Evolutionary conservation across 192 early-diverging fungal species (phyloP).

Genomic region (Dissophora globulifera): DNA sequence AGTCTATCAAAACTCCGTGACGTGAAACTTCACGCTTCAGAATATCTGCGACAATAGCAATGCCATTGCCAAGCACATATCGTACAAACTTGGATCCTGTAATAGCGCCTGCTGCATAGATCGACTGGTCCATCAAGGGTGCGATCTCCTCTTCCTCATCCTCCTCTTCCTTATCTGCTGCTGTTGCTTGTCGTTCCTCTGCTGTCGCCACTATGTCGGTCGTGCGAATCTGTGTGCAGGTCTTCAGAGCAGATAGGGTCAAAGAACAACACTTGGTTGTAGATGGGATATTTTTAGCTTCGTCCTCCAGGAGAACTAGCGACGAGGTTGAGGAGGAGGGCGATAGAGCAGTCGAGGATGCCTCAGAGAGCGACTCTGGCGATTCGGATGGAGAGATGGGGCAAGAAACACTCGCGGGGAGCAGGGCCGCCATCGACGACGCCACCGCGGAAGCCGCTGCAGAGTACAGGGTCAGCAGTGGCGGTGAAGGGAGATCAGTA

Average conservation of each 20-base stretch:
- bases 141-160: background rate
- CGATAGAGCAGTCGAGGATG: too few species aligned
- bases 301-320: too few species aligned
- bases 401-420: background rate
- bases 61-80: conserved; percentile 46
- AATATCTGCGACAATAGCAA: conserved; percentile 46
- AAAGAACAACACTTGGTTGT: too few species aligned
- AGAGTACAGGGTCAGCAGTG: conserved; percentile 18
- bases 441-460: conserved; percentile 12
- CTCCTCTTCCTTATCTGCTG: background rate
- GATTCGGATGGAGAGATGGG: background rate
- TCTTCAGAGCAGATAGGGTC: too few species aligned
- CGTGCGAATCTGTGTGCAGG: background rate
- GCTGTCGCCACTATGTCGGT: too few species aligned
- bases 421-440: conserved; percentile 2
- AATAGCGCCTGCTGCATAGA: conserved; percentile 51
- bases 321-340: too few species aligned
- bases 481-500: conserved; percentile 11
- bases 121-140: conserved; percentile 39
- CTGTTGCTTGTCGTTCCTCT: background rate
- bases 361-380: background rate
- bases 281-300: too few species aligned
- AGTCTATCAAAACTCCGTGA: too few species aligned
- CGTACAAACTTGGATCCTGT: conserved; percentile 53
- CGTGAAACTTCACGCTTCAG: conserved; percentile 14